These are phyloP conservation scores for Ilex aquifolium DNA, from an alignment of 257 asterid species.

Conservation along the genomic window DNA sequence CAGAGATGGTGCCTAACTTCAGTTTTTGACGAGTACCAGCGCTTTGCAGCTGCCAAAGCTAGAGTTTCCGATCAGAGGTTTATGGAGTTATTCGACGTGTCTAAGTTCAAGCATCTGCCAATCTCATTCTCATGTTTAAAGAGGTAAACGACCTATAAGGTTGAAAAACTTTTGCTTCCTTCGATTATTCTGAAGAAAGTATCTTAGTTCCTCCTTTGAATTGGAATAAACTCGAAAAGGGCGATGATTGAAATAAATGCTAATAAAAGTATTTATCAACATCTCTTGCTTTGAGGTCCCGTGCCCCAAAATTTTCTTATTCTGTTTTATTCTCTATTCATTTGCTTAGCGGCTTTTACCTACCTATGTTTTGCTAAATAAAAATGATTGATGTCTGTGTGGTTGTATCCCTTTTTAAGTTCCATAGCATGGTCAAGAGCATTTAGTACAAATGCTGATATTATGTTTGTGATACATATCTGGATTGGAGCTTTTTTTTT, in stretches of 20 bases:
- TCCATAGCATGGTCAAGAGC: neutral
- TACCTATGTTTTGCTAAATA: neutral
- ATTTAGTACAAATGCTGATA: constrained; percentile 2
- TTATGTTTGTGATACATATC: constrained; percentile 7
- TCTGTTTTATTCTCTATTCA: neutral
- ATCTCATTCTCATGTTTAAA: constrained; percentile 40
- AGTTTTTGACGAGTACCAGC: constrained; percentile 81
- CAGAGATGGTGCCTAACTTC: constrained; percentile 84
- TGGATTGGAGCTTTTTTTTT: constrained; percentile 11
- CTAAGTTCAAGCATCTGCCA: constrained; percentile 46
- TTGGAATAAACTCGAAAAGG: constrained; percentile 7
- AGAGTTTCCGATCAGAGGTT: constrained; percentile 83
- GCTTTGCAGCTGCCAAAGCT: constrained; percentile 86
- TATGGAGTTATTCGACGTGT: constrained; percentile 70
- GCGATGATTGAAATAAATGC: constrained; percentile 3
- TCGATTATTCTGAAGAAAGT: neutral
- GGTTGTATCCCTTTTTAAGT: neutral
- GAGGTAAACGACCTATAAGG: constrained; percentile 24
- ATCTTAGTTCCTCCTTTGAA: neutral
- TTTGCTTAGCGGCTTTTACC: neutral
- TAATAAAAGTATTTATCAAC: neutral
- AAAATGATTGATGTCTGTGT: neutral
- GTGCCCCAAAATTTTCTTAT: too few relatives aligned
- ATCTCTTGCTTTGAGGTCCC: too few relatives aligned
- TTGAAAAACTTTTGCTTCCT: constrained; percentile 2